Base-by-base conservation (phyloP, 192 early-diverging fungal species). In the Spizellomyces punctatus region DNA sequence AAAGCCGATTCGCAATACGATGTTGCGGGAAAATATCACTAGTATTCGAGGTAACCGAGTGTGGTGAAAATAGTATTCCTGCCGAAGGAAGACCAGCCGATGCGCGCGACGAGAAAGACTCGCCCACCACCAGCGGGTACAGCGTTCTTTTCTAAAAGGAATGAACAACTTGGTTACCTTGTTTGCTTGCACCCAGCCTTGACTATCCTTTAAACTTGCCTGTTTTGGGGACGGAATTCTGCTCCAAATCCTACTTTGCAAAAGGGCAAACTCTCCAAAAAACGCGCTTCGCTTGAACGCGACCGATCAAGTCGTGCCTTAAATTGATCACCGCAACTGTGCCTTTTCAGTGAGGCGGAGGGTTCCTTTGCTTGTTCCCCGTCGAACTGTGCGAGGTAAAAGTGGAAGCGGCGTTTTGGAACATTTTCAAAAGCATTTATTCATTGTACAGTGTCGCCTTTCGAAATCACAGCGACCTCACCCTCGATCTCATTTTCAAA, bases 151-250 rank as follows among this genome's bases (percentile, higher is more conserved):
- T 36, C 27, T 36, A 36, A 2, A 36, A 36, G 27, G 27, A 36
- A 36, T 36, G 27, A 36, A 36, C 27, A 36, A 36, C 27, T 36
- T 36, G 27, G 27, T 36, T 36, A 36, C 27, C 27, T 36, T 36
- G 27, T 36, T 36, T 36, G 27, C 3, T 36, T 36, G 27, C 27
- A 36, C 27, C 27, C 27, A 36, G 27, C 27, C 27, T 36, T 36
- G 27, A 36, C 27, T 36, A 36, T 36, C 27, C 1, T 36, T 36
- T 36, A 2, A 36, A 54, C 50, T n/a, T 19, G 17, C 50, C 50
- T 54, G 50, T 54, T 54, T 54, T 54, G 50, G 50, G 50, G 50
- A 54, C 1, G 50, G 50, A 54, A 54, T 54, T 54, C 14, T 54
- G 27, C 3, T 36, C 50, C 14, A 19, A 12, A 54, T n/a, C 50